Evolutionary conservation across 768 basidiomycete species (phyloP).

Genomic region (Lactifluus piperatus): DNA sequence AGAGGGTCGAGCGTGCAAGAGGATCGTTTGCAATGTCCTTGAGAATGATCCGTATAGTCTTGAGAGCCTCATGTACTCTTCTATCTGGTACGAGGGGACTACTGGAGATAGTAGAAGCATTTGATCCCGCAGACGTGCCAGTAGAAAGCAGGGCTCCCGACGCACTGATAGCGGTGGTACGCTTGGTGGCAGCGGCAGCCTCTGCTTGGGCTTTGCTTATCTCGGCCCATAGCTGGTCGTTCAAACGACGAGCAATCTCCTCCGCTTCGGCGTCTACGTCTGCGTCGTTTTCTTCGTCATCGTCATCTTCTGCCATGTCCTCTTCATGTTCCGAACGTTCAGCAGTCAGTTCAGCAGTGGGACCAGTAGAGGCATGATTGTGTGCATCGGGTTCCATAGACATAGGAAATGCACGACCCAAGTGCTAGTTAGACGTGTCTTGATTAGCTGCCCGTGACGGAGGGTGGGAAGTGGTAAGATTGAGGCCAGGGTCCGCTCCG

Average conservation of each 20-base stretch:
- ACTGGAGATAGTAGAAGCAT: neutral
- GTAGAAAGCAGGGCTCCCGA: conserved; percentile 10
- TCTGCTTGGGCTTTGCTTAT: conserved; percentile 55
- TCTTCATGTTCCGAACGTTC: neutral
- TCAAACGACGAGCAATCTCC: conserved; percentile 62
- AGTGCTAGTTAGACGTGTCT: neutral
- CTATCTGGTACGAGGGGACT: conserved; percentile 18
- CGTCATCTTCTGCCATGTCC: conserved; percentile 9
- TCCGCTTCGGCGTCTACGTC: conserved; percentile 60
- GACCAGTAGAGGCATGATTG: neutral
- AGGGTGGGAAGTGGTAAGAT: no score
- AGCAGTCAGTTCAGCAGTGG: neutral
- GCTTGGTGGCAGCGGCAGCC: conserved; percentile 23
- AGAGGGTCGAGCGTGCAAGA: conserved; percentile 45
- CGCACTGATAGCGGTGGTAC: neutral
- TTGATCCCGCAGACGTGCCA: conserved; percentile 1
- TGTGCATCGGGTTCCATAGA: neutral
- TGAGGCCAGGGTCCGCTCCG: no score
- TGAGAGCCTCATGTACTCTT: conserved; percentile 51
- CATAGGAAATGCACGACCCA: neutral
- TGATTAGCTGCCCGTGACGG: neutral
- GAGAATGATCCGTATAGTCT: conserved; percentile 58
- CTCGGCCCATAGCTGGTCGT: conserved; percentile 74
- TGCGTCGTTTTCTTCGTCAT: conserved; percentile 47
- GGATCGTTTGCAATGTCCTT: conserved; percentile 47